Evolutionary conservation across 345 rosid genomes (phyloP), one percentile per base, ranked within the genome.

Genomic region (Clausena lansium): DNA sequence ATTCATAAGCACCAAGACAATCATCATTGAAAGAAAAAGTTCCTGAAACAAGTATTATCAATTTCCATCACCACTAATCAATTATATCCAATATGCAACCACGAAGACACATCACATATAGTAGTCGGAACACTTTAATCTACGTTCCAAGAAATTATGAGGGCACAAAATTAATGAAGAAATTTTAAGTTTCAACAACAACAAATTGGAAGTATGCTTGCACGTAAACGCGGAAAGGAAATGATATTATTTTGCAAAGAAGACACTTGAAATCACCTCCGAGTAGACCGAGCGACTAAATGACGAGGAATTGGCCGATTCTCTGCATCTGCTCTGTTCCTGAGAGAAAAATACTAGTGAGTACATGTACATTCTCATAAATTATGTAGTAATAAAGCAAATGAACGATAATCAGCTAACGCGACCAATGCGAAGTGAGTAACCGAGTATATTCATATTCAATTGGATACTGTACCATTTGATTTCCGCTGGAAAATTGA

Each of bases 281-380:
- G 91, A 87, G 90, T 92, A 94, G 25, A 94, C 82, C 2, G 77
- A 63, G 61, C 78, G 82, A 83, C 82, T 84, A 82, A 89, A 86
- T 38, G 93, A 87, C 25, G 97, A 89, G 0, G 90, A 82, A 55
- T 78, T 81, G 0, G 85, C 87, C 73, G 85, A 65, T 70, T 87
- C 91, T 82, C 74, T 83, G 83, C 79, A 76, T 76, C 86, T 83
- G 14, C 4, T 82, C 73, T 76, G 89, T 39, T 75, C 82, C 57
- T 17, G 57, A 17, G 20, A 52, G 7, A 52, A 52, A 15, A 17
- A 52, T 52, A 6, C 5, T 7, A 1, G 57, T 19, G 57, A 52
- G 20, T 17, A 5, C 50, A 1, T 45, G 50, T 45, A 45, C 50
- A 13, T 45, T 45, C 50, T 13, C 17, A 45, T 17, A 52, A 52